These are phyloP conservation scores for Medakamo hakoo DNA, from an alignment of 139 green algal genomes.

Conservation along the genomic window DNA sequence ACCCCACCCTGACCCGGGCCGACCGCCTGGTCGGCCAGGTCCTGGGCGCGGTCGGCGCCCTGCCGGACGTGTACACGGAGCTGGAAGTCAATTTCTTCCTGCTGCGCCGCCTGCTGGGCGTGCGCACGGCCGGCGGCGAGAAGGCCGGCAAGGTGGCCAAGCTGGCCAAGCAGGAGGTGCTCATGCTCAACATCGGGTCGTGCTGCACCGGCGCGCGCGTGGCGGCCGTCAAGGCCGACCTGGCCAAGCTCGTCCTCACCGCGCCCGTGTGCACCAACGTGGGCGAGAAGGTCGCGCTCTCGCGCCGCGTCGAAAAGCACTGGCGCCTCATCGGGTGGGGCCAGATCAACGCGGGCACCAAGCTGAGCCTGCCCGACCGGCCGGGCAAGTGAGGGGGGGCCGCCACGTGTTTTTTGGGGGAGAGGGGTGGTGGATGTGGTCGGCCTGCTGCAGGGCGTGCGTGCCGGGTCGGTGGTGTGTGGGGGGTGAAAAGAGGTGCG, in stretches of 20 bases:
- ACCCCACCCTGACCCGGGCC: conserved; percentile 92
- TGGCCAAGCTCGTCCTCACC: conserved; percentile 98
- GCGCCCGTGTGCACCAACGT: conserved; percentile 95
- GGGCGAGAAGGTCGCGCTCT: conserved; percentile 95
- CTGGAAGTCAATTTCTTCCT: conserved; percentile 99
- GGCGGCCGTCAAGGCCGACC: conserved; percentile 88
- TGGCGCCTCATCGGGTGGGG: conserved; percentile 97
- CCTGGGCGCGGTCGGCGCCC: conserved; percentile 77
- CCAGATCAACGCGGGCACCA: conserved; percentile 39
- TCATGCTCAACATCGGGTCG: conserved; percentile 99
- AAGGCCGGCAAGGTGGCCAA: conserved; percentile 93
- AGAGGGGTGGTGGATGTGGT: too few species aligned
- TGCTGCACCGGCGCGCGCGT: conserved; percentile 97
- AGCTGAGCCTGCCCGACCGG: background rate
- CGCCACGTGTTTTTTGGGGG: too few species aligned
- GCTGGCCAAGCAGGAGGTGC: conserved; percentile 92
- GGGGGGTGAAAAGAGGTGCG: too few species aligned
- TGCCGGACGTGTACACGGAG: conserved; percentile 94
- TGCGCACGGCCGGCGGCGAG: conserved; percentile 64
- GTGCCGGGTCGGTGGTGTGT: too few species aligned
- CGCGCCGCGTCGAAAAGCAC: conserved; percentile 90
- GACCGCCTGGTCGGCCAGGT: conserved; percentile 95
- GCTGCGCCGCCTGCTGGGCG: conserved; percentile 85
- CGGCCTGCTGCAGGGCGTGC: too few species aligned
- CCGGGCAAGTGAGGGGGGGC: background rate